Conservation (phyloP, 345 rosid genomes). For the Combretum micranthum region DNA sequence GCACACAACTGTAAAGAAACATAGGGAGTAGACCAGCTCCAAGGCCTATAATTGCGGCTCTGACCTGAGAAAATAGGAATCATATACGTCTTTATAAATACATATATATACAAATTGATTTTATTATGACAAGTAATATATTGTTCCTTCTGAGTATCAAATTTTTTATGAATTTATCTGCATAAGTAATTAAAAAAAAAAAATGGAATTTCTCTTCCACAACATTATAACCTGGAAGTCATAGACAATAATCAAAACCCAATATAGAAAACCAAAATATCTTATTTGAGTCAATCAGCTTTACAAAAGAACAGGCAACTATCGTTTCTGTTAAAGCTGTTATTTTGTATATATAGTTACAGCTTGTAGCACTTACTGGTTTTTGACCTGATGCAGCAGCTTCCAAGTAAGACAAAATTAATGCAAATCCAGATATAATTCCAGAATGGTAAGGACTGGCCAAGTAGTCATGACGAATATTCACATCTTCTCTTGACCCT, state of each 20-base stretch:
- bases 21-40: conserved; percentile 97
- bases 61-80: conserved; percentile 37
- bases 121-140: background rate
- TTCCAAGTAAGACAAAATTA: conserved; percentile 70
- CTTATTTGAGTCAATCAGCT: background rate
- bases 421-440: conserved; percentile 70
- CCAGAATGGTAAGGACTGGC: conserved; percentile 88
- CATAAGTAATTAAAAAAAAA: too few species aligned
- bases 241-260: background rate
- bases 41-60: conserved; percentile 77
- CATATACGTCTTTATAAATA: background rate
- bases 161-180: too few species aligned
- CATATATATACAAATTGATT: background rate
- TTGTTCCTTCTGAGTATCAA: background rate
- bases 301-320: background rate
- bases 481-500: conserved; percentile 40
- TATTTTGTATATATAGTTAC: background rate
- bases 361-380: conserved; percentile 30
- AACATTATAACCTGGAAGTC: too few species aligned
- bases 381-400: conserved; percentile 41
- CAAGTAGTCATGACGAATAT: conserved; percentile 68
- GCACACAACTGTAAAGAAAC: conserved; percentile 73
- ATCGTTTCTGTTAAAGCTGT: background rate
- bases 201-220: too few species aligned
- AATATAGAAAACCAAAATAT: background rate